Conservation (phyloP, 1,284 basidiomycete species). For the Ceratobasidium sp. region DNA sequence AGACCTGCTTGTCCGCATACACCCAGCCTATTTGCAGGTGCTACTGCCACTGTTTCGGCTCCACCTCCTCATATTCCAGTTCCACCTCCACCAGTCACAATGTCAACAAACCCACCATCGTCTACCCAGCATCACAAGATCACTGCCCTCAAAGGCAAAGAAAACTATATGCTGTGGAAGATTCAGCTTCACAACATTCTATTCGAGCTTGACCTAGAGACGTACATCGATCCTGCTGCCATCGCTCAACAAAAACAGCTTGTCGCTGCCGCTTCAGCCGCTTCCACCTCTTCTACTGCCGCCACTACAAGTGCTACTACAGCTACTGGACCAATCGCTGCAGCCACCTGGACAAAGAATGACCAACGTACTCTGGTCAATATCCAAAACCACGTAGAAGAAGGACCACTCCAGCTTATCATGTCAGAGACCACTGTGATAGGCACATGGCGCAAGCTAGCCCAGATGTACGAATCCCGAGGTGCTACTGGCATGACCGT, state of each 20-base stretch:
- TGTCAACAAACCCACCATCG: no score
- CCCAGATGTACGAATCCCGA: background rate
- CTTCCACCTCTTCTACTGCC: background rate
- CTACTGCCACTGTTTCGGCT: no score
- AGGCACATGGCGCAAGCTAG: background rate
- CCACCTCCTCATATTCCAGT: no score
- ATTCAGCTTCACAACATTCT: background rate
- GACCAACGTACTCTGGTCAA: background rate
- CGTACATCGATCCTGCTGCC: background rate
- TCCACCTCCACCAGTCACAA: no score
- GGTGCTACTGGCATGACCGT: background rate
- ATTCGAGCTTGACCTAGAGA: background rate
- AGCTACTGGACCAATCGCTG: no score
- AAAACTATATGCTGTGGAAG: background rate
- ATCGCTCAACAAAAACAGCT: background rate
- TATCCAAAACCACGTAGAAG: background rate
- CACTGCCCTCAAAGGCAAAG: background rate
- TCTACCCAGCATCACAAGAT: background rate
- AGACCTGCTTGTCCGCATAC: no score
- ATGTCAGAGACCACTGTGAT: background rate
- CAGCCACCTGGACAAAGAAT: no score
- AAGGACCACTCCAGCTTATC: background rate
- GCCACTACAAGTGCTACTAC: no score
- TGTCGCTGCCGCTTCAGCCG: background rate
- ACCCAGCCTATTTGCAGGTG: no score